These are phyloP conservation scores for Fusarium ramigenum DNA, from an alignment of 2,329 filamentous ascomycete species.

Conservation along the genomic window DNA sequence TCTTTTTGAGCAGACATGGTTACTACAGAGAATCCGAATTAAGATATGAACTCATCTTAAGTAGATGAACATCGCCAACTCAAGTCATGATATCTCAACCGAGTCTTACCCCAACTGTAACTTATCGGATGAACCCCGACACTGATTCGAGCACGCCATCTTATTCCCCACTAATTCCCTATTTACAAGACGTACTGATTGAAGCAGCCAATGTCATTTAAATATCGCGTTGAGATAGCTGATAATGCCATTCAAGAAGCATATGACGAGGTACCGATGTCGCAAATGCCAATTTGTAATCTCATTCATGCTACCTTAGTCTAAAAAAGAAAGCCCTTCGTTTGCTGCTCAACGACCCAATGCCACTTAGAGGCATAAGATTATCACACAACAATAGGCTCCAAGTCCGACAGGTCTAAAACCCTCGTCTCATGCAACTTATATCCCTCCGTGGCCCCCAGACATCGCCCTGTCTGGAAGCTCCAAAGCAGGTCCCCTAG, in stretches of 20 bases:
- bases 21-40: rapidly evolving
- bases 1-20: not conserved
- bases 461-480: not conserved
- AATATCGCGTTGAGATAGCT: not conserved
- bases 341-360: not conserved
- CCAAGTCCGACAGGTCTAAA: not conserved
- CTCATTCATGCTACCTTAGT: not conserved
- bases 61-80: constrained; percentile 10
- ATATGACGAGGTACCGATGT: not conserved
- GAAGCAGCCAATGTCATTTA: not conserved
- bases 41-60: not conserved
- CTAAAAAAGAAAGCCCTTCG: not conserved
- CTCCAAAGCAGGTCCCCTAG: not conserved
- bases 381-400: not conserved
- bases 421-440: not conserved
- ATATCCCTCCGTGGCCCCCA: not conserved
- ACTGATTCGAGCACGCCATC: constrained; percentile 10
- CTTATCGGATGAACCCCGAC: not conserved
- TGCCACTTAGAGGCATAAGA: not conserved
- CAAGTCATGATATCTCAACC: not conserved
- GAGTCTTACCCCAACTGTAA: not conserved
- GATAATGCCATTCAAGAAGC: not conserved
- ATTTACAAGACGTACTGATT: not conserved
- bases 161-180: constrained; percentile 14
- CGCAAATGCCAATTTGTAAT: not conserved